Conservation (phyloP, 2,329 filamentous ascomycete genomes). For the Botrytis byssoidea region DNA sequence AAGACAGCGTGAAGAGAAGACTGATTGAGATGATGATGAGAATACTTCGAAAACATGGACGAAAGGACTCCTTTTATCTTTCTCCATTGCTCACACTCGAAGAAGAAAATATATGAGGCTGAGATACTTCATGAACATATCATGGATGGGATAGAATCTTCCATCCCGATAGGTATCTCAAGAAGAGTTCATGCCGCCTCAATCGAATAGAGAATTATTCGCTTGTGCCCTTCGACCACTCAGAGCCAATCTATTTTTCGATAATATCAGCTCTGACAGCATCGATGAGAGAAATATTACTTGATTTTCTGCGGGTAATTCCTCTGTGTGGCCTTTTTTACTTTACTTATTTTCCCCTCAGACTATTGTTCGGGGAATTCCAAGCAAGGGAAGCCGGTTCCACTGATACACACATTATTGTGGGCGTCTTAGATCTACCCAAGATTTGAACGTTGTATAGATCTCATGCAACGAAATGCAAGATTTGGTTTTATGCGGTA, state of each 20-base stretch:
- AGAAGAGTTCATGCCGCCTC: conserved; percentile 2
- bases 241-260: conserved; percentile 19
- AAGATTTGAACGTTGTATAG: conserved; percentile 7
- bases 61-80: conserved; percentile 18
- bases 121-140: conserved; percentile 12
- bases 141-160: conserved; percentile 2
- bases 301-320: conserved; percentile 18
- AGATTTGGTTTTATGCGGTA: conserved; percentile 12
- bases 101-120: conserved; percentile 19
- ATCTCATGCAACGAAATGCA: conserved; percentile 17
- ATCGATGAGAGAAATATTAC: not conserved
- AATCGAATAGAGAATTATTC: conserved; percentile 3
- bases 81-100: conserved; percentile 12
- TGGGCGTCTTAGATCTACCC: conserved; percentile 17
- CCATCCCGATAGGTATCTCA: conserved; percentile 17
- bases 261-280: conserved; percentile 20
- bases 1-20: conserved; percentile 4
- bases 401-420: conserved; percentile 15
- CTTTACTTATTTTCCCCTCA: conserved; percentile 12
- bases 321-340: conserved; percentile 4
- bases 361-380: conserved; percentile 13
- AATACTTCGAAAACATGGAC: conserved; percentile 13
- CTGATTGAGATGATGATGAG: conserved; percentile 12
- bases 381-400: conserved; percentile 18
- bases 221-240: conserved; percentile 18